Percentiles rank a stretch among this genome's conserved stretches.
These are phyloP conservation scores for Rhamnella rubrinervis DNA, from an alignment of 331 rosid genomes.

Conservation along the genomic window DNA sequence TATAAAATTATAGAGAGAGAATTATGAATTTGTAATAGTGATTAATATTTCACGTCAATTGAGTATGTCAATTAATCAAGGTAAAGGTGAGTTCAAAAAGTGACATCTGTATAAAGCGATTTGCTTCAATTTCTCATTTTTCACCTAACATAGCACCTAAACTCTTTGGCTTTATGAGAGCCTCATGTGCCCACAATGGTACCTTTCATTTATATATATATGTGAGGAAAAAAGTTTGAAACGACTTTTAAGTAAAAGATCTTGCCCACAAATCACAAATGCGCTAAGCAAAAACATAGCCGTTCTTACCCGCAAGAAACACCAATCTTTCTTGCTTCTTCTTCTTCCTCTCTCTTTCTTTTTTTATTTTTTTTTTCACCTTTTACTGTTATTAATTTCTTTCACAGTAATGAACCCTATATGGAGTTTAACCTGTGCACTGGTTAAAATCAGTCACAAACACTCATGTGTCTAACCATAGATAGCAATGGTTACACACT, in stretches of 20 bases:
- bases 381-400: too few relatives aligned
- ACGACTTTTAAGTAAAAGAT: constrained; percentile 18
- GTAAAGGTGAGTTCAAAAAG: constrained; percentile 30
- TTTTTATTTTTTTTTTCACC: neutral
- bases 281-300: neutral
- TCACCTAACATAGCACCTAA: constrained; percentile 41
- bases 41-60: constrained; percentile 11
- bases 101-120: constrained; percentile 36
- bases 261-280: neutral
- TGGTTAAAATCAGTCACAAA: too few relatives aligned
- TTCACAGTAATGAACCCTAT: neutral
- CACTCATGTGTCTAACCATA: too few relatives aligned
- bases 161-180: constrained; percentile 45
- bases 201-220: constrained; percentile 11
- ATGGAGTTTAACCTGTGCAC: neutral
- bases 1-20: constrained; percentile 5
- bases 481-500: too few relatives aligned
- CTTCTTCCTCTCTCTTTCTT: too few relatives aligned
- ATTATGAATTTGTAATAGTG: neutral
- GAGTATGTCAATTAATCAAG: constrained; percentile 8
- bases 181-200: constrained; percentile 17
- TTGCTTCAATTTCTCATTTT: constrained; percentile 24
- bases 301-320: constrained; percentile 50
- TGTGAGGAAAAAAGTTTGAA: constrained; percentile 30
- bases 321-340: neutral